Conservation (phyloP, 805 yeast genomes). For the Ogataea allantospora region DNA sequence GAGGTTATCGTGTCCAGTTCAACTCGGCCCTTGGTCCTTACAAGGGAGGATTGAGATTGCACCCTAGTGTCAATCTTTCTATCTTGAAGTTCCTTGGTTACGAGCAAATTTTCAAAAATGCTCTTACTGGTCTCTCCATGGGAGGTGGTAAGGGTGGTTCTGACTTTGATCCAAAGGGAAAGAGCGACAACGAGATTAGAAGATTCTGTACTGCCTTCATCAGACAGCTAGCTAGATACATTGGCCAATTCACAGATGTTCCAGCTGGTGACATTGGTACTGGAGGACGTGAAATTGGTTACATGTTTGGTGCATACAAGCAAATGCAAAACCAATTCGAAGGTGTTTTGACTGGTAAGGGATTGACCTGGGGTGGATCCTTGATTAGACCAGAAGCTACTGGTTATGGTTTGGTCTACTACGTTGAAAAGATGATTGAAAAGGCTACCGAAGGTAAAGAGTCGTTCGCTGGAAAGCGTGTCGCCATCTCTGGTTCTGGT, state of each 20-base stretch:
- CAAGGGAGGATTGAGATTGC: constrained; percentile 98
- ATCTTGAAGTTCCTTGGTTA: constrained; percentile 95
- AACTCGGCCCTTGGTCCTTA: constrained; percentile 98
- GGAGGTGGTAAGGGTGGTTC: constrained; percentile 99
- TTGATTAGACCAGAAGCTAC: constrained; percentile 99
- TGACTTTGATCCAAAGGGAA: constrained; percentile 96
- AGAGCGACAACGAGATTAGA: constrained; percentile 90
- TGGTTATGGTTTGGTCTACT: constrained; percentile 96
- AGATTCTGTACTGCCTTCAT: constrained; percentile 94
- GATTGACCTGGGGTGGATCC: constrained; percentile 98
- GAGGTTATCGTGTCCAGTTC: constrained; percentile 98
- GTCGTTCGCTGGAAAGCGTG: constrained; percentile 88
- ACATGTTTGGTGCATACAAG: constrained; percentile 96
- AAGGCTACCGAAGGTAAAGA: constrained; percentile 88
- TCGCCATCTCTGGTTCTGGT: constrained; percentile 97
- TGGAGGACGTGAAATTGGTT: constrained; percentile 95
- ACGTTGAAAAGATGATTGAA: constrained; percentile 96
- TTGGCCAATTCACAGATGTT: constrained; percentile 96
- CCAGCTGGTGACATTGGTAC: constrained; percentile 99
- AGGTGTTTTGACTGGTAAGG: constrained; percentile 98
- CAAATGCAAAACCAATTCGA: constrained; percentile 86
- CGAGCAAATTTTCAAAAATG: constrained; percentile 98
- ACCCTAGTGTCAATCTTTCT: constrained; percentile 93
- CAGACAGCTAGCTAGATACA: constrained; percentile 93
- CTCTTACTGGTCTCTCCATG: constrained; percentile 93